phyloP scores from a whole-genome alignment of 1,284 basidiomycete species.

The Ceratobasidium sp. region DNA sequence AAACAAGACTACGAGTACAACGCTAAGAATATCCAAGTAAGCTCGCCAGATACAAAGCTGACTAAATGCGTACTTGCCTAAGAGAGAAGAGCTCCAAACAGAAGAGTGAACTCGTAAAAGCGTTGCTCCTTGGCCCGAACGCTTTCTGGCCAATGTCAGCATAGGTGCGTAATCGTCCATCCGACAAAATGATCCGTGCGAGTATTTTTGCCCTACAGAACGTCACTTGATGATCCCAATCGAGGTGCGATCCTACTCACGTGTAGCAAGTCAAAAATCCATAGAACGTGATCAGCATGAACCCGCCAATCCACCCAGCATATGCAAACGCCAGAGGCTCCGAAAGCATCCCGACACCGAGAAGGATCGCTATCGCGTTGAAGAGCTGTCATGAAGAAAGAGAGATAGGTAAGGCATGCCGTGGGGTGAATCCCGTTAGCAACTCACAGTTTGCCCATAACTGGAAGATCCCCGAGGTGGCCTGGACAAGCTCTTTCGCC shows the following conservation, averaged over 20 bases:
- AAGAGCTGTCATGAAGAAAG: conserved; percentile 66
- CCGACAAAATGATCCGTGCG: conserved; percentile 71
- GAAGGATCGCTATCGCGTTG: conserved; percentile 83
- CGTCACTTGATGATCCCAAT: not conserved
- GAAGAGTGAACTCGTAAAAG: conserved; percentile 75
- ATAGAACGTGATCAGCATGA: conserved; percentile 74
- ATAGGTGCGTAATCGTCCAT: conserved; percentile 77
- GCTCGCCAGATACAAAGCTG: conserved; percentile 22
- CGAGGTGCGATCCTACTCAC: conserved; percentile 57
- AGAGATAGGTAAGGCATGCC: conserved; percentile 42
- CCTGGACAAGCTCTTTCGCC: conserved; percentile 38
- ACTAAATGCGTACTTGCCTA: conserved; percentile 55
- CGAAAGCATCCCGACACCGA: conserved; percentile 89
- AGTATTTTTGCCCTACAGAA: conserved; percentile 77
- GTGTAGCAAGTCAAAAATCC: conserved; percentile 84
- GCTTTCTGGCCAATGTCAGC: conserved; percentile 87
- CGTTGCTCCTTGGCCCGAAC: conserved; percentile 74
- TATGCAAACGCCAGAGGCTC: conserved; percentile 87
- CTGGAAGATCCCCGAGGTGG: conserved; percentile 64
- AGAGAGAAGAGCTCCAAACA: conserved; percentile 84
- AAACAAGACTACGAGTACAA: conserved; percentile 82
- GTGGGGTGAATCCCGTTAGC: conserved; percentile 4
- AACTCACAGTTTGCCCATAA: conserved; percentile 78
- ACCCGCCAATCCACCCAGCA: conserved; percentile 83
- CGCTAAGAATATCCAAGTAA: conserved; percentile 54